phyloP scores from a whole-genome alignment of 257 asterid genomes.

The Przewalskia tangutica region DNA sequence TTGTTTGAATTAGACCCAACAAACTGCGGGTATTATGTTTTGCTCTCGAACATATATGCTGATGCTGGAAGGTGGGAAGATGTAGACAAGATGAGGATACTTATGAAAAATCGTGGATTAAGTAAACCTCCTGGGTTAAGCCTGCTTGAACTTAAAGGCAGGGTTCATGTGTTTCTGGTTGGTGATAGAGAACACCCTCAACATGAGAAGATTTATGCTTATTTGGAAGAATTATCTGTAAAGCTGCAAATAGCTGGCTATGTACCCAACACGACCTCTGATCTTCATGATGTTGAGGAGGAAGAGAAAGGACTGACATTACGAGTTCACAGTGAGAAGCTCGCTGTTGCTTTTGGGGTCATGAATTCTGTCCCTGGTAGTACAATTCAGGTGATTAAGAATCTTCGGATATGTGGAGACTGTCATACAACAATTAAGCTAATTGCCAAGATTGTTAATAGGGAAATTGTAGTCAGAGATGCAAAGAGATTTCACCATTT shows the following conservation, averaged over 20 bases:
- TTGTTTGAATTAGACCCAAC: constrained; percentile 66
- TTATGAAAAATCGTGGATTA: constrained; percentile 55
- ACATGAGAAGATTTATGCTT: constrained; percentile 46
- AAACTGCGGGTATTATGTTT: constrained; percentile 70
- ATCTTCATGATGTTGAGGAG: constrained; percentile 76
- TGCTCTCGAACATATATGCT: constrained; percentile 77
- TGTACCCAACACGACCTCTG: constrained; percentile 50
- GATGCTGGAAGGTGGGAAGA: constrained; percentile 95
- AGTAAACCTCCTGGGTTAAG: constrained; percentile 84
- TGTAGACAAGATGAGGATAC: constrained; percentile 52
- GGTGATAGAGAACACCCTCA: constrained; percentile 74
- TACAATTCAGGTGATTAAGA: constrained; percentile 64
- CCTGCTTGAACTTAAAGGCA: constrained; percentile 65
- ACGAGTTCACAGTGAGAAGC: constrained; percentile 77
- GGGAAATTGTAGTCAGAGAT: constrained; percentile 80
- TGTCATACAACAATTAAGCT: constrained; percentile 67
- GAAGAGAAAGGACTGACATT: constrained; percentile 67
- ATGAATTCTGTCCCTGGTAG: constrained; percentile 63
- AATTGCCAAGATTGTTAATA: constrained; percentile 49
- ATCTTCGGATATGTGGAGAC: constrained; percentile 80
- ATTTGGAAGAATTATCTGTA: constrained; percentile 43
- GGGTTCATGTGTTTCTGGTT: constrained; percentile 48
- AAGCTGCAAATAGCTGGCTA: constrained; percentile 72
- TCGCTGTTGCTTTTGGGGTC: constrained; percentile 82
- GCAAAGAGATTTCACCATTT: constrained; percentile 88